Evolutionary conservation across 108 stramenopile species (phyloP), one percentile per base, ranked within the genome.

Genomic region (Pseudonitzschia delicatissima): DNA sequence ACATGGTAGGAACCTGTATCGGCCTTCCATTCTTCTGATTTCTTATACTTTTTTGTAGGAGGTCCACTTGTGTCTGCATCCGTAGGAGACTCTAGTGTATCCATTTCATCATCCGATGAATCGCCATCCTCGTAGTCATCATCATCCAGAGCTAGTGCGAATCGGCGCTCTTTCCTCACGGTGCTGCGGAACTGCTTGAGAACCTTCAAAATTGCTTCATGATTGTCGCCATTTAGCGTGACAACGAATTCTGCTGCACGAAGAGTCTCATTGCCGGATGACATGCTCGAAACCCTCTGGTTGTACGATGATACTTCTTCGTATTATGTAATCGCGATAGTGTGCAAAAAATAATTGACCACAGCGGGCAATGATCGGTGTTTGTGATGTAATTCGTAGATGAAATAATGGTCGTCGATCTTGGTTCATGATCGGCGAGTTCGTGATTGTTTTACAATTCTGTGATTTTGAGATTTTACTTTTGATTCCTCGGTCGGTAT

Each of bases 161-260:
- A 17, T 11, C 42, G 50, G 34, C 82, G 70, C 64, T 93, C 77
- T 62, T 60, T 45, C 40, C 74, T 67, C 7, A 80, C 82, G 2
- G 76, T 70, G 0, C 47, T 44, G 6, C 69, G 68, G 57, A 93
- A 93, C 4, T 69, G 76, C 45, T 69, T 77, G 36, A 93, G 71
- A 28, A 45, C 77, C 8, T 63, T 21, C 15, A 88, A 60, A 33
- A 88, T 84, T 7, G 51, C 68, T 32, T 60, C 32, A 5, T 86
- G 78, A 74, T 91, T 85, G 47, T 90, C 89, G 31, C 89, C 92
- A 53, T 89, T 88, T 47, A 93, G 64, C 26, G 86, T 83, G 7
- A 86, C 76, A 17, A 78, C 78, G 70, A 93, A 90, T 60, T 90
- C 92, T 21, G 87, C 63, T 11, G 87, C 87, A 45, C 88, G 85